These are phyloP conservation scores for Chenopodium formosanum DNA, from an alignment of 148 eudicot species.

Conservation along the genomic window DNA sequence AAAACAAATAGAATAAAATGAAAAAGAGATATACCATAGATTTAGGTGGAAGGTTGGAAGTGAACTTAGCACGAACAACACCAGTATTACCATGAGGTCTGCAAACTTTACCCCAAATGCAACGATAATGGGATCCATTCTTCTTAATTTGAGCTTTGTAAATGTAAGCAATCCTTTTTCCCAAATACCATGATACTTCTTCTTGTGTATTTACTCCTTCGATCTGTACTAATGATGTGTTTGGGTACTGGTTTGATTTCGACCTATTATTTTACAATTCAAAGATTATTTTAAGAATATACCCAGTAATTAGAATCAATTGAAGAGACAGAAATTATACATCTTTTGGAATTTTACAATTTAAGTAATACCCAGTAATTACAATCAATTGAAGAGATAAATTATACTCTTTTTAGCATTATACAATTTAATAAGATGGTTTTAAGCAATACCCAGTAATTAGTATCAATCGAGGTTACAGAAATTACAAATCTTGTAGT, in stretches of 20 bases:
- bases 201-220: too few species aligned
- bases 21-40: slow-evolving; percentile 49
- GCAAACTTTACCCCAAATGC: slow-evolving; percentile 82
- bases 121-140: slow-evolving; percentile 61
- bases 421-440: slow-evolving; percentile 13
- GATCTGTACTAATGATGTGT: too few species aligned
- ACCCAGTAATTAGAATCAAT: background rate
- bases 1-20: background rate
- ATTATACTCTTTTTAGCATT: too few species aligned
- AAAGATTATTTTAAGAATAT: background rate
- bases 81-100: slow-evolving; percentile 89
- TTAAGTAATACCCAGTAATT: too few species aligned
- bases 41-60: slow-evolving; percentile 72
- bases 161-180: slow-evolving; percentile 68
- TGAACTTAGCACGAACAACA: slow-evolving; percentile 32
- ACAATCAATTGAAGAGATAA: too few species aligned
- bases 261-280: slow-evolving; percentile 17
- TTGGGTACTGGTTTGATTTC: too few species aligned
- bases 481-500: background rate
- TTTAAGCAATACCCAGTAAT: background rate
- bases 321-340: too few species aligned
- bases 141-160: slow-evolving; percentile 76
- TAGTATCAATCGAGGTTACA: background rate
- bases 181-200: slow-evolving; percentile 49
- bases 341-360: too few species aligned